These are phyloP conservation scores for Pyrenopolyporus hunteri DNA, from an alignment of 495 filamentous ascomycete genomes.

Conservation along the genomic window DNA sequence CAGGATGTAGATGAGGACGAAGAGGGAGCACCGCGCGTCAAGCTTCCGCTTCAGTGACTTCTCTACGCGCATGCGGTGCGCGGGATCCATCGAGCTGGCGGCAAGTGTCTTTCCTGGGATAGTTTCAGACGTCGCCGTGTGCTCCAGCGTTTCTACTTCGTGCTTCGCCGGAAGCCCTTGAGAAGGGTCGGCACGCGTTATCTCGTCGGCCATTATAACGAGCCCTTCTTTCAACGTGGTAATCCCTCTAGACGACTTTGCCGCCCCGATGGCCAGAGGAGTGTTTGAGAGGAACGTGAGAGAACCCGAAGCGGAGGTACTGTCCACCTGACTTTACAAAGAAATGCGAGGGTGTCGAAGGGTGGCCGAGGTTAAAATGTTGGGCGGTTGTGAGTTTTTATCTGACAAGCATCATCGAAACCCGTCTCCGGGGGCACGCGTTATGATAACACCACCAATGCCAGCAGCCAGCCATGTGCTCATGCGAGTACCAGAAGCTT, in stretches of 20 bases:
- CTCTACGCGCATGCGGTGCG: constrained; percentile 45
- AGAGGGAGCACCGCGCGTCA: constrained; percentile 49
- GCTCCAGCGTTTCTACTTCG: constrained; percentile 26
- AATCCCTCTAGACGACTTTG: not conserved
- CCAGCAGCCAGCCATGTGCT: not conserved
- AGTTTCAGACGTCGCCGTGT: not conserved
- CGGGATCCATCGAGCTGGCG: constrained; percentile 42
- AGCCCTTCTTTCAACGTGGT: not conserved
- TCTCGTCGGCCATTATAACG: constrained; percentile 33
- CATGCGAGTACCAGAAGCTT: constrained; percentile 33
- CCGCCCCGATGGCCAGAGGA: not conserved
- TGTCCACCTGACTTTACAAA: not conserved
- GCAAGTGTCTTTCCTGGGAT: not conserved
- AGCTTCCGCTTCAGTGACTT: constrained; percentile 51
- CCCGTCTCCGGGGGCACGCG: not conserved
- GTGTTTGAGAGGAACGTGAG: not conserved
- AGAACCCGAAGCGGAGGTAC: not conserved
- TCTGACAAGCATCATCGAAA: constrained; percentile 14
- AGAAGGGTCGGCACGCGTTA: constrained; percentile 16
- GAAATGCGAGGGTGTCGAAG: not conserved
- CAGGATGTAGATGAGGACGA: constrained; percentile 69
- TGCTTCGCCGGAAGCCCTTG: constrained; percentile 6
- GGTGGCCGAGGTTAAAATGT: not conserved
- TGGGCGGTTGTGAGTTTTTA: constrained; percentile 24
- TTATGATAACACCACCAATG: constrained; percentile 6